These are phyloP conservation scores for Ilex aquifolium DNA, from an alignment of 257 asterid genomes.

Conservation along the genomic window DNA sequence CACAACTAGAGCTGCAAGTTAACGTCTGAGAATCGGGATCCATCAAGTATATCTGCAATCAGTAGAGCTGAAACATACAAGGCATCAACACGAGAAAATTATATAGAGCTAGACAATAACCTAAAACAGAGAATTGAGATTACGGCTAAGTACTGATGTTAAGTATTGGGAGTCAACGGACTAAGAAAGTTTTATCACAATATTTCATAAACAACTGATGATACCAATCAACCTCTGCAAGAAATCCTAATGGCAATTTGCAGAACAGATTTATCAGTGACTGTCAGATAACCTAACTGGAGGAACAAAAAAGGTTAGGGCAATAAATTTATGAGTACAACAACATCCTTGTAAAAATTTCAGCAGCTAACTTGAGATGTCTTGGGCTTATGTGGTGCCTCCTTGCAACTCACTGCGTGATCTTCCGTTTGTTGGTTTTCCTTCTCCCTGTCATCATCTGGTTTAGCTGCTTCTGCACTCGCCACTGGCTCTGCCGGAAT, in stretches of 20 bases:
- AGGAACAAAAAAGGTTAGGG: slow-evolving; percentile 3
- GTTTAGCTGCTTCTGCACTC: slow-evolving; percentile 11
- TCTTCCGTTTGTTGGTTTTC: slow-evolving; percentile 21
- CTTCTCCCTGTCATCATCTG: slow-evolving; percentile 12
- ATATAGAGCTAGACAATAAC: too few species aligned
- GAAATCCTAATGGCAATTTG: slow-evolving; percentile 29
- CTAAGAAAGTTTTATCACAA: too few species aligned
- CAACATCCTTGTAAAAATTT: neutral
- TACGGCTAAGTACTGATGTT: too few species aligned
- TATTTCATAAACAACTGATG: neutral
- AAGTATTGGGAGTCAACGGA: too few species aligned
- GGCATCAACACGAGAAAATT: too few species aligned
- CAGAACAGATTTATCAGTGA: slow-evolving; percentile 20
- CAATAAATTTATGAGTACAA: neutral
- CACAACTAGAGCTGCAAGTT: too few species aligned
- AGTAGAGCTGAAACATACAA: too few species aligned
- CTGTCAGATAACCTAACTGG: slow-evolving; percentile 26
- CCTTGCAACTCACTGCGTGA: slow-evolving; percentile 8
- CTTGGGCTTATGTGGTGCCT: slow-evolving; percentile 15
- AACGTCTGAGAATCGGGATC: too few species aligned
- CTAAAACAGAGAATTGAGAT: too few species aligned
- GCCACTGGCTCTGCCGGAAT: slow-evolving; percentile 13
- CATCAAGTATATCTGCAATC: too few species aligned
- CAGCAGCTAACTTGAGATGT: neutral
- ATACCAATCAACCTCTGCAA: slow-evolving; percentile 26